phyloP scores from a whole-genome alignment of 139 green algal genomes.

The Chlamydomonas sp. region DNA sequence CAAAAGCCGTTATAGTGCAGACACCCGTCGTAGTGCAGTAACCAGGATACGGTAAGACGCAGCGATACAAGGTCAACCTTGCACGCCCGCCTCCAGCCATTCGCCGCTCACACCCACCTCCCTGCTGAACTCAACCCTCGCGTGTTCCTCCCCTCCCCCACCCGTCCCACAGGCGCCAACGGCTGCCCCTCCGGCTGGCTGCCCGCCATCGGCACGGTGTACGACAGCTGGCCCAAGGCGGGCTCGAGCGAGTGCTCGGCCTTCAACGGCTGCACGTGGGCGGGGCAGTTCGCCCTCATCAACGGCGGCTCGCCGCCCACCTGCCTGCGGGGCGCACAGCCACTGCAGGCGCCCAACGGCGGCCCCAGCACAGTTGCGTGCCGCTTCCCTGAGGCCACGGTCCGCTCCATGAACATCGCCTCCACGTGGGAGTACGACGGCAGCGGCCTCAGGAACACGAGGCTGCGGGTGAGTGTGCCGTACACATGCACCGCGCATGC shows the following conservation, averaged over 20 bases:
- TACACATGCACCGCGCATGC: too few species aligned
- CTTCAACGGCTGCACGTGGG: constrained; percentile 26
- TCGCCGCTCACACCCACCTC: too few species aligned
- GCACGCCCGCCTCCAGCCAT: too few species aligned
- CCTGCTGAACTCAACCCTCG: too few species aligned
- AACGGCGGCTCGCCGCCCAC: neutral
- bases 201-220: constrained; percentile 30
- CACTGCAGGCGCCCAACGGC: neutral
- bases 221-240: constrained; percentile 43
- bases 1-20: too few species aligned
- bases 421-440: constrained; percentile 11
- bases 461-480: too few species aligned
- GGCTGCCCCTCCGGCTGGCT: constrained; percentile 32
- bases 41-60: too few species aligned
- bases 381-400: constrained; percentile 19
- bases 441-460: too few species aligned
- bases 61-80: too few species aligned
- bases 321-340: neutral
- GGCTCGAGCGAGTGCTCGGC: neutral
- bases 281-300: neutral
- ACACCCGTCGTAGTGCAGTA: too few species aligned
- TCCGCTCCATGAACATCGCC: constrained; percentile 14
- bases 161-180: neutral
- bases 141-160: too few species aligned
- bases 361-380: neutral